These are phyloP conservation scores for Tetrapyrgos nigripes DNA, from an alignment of 1,284 basidiomycete genomes.

Conservation along the genomic window DNA sequence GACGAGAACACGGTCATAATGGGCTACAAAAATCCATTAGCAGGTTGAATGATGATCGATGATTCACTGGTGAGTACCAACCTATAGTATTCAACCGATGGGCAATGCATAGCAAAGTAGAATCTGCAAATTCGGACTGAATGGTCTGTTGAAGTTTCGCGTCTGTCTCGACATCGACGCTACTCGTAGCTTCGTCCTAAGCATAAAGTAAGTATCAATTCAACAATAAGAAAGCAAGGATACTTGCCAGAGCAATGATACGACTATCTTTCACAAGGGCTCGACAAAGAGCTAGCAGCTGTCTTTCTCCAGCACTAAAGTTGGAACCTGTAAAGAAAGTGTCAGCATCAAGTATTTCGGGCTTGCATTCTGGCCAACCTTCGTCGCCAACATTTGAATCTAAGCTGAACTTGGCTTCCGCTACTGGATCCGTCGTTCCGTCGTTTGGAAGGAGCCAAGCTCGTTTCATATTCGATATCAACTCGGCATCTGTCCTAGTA, in stretches of 20 bases:
- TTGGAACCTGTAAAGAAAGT: conserved; percentile 56
- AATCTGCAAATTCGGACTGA: conserved; percentile 67
- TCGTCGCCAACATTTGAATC: conserved; percentile 70
- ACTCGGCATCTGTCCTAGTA: conserved; percentile 55
- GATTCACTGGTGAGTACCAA: conserved; percentile 21
- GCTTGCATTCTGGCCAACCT: conserved; percentile 41
- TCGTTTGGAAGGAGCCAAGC: conserved; percentile 65
- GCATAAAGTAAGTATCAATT: conserved; percentile 7
- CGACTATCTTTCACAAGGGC: conserved; percentile 75
- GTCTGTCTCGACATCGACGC: conserved; percentile 84
- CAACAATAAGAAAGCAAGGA: conserved; percentile 12
- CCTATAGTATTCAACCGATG: conserved; percentile 82
- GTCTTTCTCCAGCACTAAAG: conserved; percentile 81
- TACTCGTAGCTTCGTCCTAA: conserved; percentile 83
- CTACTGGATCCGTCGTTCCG: conserved; percentile 52
- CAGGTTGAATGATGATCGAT: background rate
- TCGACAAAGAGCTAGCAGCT: conserved; percentile 75
- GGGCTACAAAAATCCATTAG: conserved; percentile 48
- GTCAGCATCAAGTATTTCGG: background rate
- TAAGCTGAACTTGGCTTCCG: conserved; percentile 71
- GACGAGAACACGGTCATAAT: conserved; percentile 80
- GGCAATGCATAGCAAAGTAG: conserved; percentile 76
- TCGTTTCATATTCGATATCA: conserved; percentile 55
- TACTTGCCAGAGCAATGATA: conserved; percentile 70
- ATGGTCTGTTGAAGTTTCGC: conserved; percentile 80